phyloP scores from a whole-genome alignment of 495 filamentous ascomycete genomes.

The Cladorrhinum samala region DNA sequence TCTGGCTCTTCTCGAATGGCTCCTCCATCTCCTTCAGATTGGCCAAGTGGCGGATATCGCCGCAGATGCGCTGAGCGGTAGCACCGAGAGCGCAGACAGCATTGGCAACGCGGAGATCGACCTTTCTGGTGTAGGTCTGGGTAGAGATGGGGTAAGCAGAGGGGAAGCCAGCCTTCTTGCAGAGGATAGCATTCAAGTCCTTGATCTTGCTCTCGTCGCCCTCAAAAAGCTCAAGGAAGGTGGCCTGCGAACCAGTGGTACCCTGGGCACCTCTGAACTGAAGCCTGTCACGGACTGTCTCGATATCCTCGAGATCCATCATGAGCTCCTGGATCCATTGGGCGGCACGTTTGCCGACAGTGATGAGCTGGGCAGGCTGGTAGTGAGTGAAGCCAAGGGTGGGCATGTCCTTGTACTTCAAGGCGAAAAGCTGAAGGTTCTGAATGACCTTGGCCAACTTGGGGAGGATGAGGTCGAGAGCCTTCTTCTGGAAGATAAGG shows the following conservation, averaged over 20 bases:
- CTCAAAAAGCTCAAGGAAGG: slow-evolving; percentile 70
- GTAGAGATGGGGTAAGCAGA: slow-evolving; percentile 66
- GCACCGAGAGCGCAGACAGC: slow-evolving; percentile 77
- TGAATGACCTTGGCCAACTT: slow-evolving; percentile 82
- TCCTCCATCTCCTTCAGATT: slow-evolving; percentile 69
- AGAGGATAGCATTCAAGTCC: slow-evolving; percentile 63
- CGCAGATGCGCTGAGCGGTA: slow-evolving; percentile 62
- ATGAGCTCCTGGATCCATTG: slow-evolving; percentile 87
- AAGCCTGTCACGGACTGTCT: slow-evolving; percentile 65
- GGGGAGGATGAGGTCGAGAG: slow-evolving; percentile 68
- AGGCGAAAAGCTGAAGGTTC: slow-evolving; percentile 71
- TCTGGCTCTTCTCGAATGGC: slow-evolving; percentile 79
- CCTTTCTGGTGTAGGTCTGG: slow-evolving; percentile 66
- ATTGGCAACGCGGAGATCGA: slow-evolving; percentile 75
- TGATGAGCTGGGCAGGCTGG: slow-evolving; percentile 56
- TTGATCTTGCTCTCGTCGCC: slow-evolving; percentile 76
- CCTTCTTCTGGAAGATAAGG: slow-evolving; percentile 72
- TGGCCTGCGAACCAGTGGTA: slow-evolving; percentile 51
- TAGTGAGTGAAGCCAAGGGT: slow-evolving; percentile 81
- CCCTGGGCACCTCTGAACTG: slow-evolving; percentile 58
- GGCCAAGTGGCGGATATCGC: slow-evolving; percentile 77
- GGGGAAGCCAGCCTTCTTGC: slow-evolving; percentile 77
- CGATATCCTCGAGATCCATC: slow-evolving; percentile 79
- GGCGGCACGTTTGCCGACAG: slow-evolving; percentile 67
- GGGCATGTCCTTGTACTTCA: slow-evolving; percentile 61